Conservation (phyloP, 2,329 filamentous ascomycete genomes). For the Cytospora mali region DNA sequence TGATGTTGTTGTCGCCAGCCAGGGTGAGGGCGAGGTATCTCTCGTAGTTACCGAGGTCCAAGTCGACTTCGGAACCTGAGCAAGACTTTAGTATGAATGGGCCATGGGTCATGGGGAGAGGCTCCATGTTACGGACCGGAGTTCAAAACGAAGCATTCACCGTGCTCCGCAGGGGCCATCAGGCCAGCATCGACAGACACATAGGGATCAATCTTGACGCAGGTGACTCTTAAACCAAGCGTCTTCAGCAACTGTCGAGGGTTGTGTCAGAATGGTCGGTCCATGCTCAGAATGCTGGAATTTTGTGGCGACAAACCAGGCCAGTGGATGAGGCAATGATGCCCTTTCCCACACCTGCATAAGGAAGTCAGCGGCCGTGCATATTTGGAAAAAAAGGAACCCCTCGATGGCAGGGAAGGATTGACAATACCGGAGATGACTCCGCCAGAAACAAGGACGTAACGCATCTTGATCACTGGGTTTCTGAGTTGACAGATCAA, state of each 20-base stretch:
- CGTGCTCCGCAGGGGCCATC: constrained; percentile 59
- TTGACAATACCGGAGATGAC: constrained; percentile 28
- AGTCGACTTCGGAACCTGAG: constrained; percentile 44
- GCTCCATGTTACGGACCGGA: constrained; percentile 15
- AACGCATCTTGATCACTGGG: constrained; percentile 27
- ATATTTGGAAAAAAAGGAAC: neutral
- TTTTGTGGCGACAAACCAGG: constrained; percentile 21
- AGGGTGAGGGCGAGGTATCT: constrained; percentile 79
- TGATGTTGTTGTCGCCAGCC: constrained; percentile 90
- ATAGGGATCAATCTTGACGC: constrained; percentile 56
- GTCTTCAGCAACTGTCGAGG: constrained; percentile 69
- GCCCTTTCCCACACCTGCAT: constrained; percentile 29
- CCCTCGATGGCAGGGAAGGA: constrained; percentile 7
- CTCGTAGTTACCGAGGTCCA: constrained; percentile 62
- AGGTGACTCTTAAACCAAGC: constrained; percentile 72
- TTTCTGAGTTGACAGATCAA: neutral
- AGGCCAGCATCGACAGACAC: constrained; percentile 44
- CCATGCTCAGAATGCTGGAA: neutral
- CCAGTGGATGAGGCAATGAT: constrained; percentile 28
- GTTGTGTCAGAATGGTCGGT: constrained; percentile 15
- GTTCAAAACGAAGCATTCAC: constrained; percentile 84
- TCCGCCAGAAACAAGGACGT: constrained; percentile 29
- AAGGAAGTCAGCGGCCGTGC: constrained; percentile 15
- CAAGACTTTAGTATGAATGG: constrained; percentile 10
- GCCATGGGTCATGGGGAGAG: neutral